Conservation (phyloP, 306 rosid species). For the Vigna mungo region DNA sequence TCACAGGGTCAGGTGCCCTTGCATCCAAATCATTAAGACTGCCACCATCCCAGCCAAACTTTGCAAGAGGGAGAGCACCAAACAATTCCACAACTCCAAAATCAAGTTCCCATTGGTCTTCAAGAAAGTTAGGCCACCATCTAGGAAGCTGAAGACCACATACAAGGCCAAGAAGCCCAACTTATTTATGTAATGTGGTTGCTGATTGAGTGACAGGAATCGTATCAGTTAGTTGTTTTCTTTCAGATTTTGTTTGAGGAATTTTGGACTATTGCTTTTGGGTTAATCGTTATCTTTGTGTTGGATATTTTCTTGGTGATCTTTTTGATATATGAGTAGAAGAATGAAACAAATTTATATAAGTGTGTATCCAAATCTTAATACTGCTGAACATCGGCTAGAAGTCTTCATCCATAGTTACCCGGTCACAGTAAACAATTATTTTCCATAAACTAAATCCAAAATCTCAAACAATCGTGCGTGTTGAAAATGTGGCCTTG, state of each 20-base stretch:
- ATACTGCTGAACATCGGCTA: too few relatives aligned
- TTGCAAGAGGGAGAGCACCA: conserved; percentile 93
- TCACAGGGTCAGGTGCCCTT: conserved; percentile 86
- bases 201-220: conserved; percentile 34
- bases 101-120: conserved; percentile 89
- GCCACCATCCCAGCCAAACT: conserved; percentile 84
- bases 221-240: conserved; percentile 14
- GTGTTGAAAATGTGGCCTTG: too few relatives aligned
- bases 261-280: conserved; percentile 30
- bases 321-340: conserved; percentile 41
- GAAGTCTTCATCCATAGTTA: too few relatives aligned
- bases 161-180: conserved; percentile 92
- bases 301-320: conserved; percentile 30
- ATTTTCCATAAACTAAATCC: too few relatives aligned
- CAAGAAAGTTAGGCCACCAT: conserved; percentile 85
- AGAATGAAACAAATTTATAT: conserved; percentile 28
- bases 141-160: conserved; percentile 89
- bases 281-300: conserved; percentile 24
- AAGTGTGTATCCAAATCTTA: too few relatives aligned
- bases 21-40: conserved; percentile 91
- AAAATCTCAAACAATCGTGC: too few relatives aligned
- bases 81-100: conserved; percentile 86
- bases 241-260: conserved; percentile 40
- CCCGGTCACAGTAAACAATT: too few relatives aligned
- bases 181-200: conserved; percentile 74